Evolutionary conservation across 116 monocot genomes (phyloP).

Genomic region (Thalassia testudinum): DNA sequence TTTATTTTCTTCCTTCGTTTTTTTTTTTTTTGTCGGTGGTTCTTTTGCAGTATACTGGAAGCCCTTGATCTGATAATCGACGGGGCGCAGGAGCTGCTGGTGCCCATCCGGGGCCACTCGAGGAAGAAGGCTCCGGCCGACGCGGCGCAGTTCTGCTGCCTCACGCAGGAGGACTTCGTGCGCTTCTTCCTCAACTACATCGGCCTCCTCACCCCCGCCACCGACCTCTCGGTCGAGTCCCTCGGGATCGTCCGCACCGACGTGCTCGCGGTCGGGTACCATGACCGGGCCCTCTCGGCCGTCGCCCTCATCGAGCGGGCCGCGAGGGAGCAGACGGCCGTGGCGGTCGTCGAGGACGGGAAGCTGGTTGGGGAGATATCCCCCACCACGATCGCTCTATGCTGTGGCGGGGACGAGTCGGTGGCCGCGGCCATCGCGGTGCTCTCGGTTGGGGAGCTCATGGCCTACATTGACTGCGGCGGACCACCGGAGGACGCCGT

Average conservation of each 20-base stretch:
- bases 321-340: conserved; percentile 27
- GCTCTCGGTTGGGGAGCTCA: conserved; percentile 42
- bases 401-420: conserved; percentile 17
- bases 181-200: conserved; percentile 80
- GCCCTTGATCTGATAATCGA: conserved; percentile 20
- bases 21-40: too few species aligned
- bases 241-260: conserved; percentile 45
- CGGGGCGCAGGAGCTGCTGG: conserved; percentile 18
- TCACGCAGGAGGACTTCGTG: conserved; percentile 74
- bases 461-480: conserved; percentile 40
- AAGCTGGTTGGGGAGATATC: conserved; percentile 74
- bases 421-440: conserved; percentile 32
- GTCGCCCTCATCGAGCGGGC: conserved; percentile 43
- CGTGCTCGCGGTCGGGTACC: conserved; percentile 29
- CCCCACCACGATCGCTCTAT: conserved; percentile 30
- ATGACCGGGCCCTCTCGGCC: conserved; percentile 44
- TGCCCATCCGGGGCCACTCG: conserved; percentile 3
- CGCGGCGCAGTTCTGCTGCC: conserved; percentile 31
- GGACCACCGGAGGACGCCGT: conserved; percentile 15
- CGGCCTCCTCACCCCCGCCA: conserved; percentile 33
- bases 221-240: conserved; percentile 28
- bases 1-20: too few species aligned
- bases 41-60: conserved; percentile 18
- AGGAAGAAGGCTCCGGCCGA: conserved; percentile 5
- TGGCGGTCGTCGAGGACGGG: conserved; percentile 49